A percentile compares a stretch with the other conserved stretches of the same genome.
Evolutionary conservation across 441 rosid genomes (phyloP).

Genomic region (Flueggea neowawraea): DNA sequence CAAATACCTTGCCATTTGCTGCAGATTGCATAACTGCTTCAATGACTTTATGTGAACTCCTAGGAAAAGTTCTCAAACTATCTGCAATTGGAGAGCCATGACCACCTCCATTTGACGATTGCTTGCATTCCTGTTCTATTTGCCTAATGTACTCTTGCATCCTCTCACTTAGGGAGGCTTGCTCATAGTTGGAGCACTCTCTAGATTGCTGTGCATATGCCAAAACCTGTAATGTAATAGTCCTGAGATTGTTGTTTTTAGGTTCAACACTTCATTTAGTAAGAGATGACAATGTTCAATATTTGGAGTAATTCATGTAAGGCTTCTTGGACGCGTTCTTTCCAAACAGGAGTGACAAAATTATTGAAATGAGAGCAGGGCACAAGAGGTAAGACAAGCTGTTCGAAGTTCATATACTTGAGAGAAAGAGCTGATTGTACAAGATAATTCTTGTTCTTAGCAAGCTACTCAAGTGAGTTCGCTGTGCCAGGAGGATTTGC

Average conservation of each 20-base stretch:
- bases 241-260: not conserved
- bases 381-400: no score
- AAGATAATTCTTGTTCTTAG: no score
- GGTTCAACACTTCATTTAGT: not conserved
- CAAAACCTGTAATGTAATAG: constrained; percentile 47
- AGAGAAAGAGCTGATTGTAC: no score
- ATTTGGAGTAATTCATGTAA: no score
- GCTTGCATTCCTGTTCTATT: constrained; percentile 73
- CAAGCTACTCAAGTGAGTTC: no score
- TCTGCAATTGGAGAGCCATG: constrained; percentile 55
- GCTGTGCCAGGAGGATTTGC: no score
- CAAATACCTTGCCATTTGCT: constrained; percentile 75
- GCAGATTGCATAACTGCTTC: constrained; percentile 98
- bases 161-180: constrained; percentile 79
- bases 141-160: constrained; percentile 83
- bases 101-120: constrained; percentile 28
- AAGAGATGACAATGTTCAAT: no score
- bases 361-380: no score
- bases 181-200: constrained; percentile 89
- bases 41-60: constrained; percentile 87
- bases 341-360: no score
- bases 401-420: no score
- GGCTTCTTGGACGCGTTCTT: no score
- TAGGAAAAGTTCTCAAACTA: constrained; percentile 46
- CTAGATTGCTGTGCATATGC: constrained; percentile 90